These are phyloP conservation scores for Ceratocystis alfenasii DNA, from an alignment of 2,329 filamentous ascomycete genomes.

Conservation along the genomic window DNA sequence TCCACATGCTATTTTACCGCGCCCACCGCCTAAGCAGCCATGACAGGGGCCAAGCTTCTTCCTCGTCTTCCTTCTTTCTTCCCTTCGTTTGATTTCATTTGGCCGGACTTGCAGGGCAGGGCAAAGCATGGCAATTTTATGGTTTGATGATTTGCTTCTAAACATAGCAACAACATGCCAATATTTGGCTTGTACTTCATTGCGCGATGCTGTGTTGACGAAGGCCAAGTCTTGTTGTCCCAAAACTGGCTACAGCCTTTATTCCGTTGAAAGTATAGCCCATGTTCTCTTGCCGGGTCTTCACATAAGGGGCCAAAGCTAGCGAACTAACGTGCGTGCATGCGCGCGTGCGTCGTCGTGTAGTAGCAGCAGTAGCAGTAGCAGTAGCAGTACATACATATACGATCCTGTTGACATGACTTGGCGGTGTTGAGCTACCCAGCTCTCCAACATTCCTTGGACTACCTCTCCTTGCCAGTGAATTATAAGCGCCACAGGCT, in stretches of 20 bases:
- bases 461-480: background rate
- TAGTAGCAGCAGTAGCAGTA: too few species aligned
- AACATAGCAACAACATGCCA: constrained; percentile 11
- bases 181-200: background rate
- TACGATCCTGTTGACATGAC: background rate
- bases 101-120: background rate
- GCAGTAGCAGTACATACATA: background rate
- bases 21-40: background rate
- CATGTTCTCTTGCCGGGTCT: background rate
- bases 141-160: background rate
- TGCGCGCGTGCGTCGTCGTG: background rate
- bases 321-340: background rate
- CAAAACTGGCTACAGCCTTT: background rate
- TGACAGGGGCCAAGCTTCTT: constrained; percentile 3
- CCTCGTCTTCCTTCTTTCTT: constrained; percentile 6
- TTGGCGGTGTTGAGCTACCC: background rate
- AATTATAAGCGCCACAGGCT: background rate
- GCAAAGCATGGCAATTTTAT: background rate
- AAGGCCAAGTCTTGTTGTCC: background rate
- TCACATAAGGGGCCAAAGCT: background rate
- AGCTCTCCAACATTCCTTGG: background rate
- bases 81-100: background rate
- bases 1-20: background rate
- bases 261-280: background rate
- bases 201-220: background rate